phyloP scores from a whole-genome alignment of 2,329 filamentous ascomycete genomes.

The Endothia cerciana region DNA sequence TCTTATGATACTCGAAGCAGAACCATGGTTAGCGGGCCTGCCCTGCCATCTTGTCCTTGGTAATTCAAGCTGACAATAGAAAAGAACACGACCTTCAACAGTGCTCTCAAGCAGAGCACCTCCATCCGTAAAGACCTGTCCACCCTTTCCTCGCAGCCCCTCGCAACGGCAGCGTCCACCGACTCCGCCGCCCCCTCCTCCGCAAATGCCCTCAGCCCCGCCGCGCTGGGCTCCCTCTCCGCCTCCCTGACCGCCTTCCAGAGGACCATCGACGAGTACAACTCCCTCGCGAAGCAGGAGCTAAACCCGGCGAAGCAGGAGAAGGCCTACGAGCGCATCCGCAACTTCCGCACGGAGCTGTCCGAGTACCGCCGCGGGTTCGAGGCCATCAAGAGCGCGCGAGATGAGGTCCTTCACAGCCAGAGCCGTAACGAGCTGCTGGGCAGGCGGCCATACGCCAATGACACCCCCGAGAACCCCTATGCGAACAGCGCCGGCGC shows the following conservation, averaged over 20 bases:
- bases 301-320: constrained; percentile 89
- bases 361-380: constrained; percentile 78
- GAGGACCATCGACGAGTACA: constrained; percentile 92
- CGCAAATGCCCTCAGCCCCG: constrained; percentile 60
- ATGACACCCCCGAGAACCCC: constrained; percentile 83
- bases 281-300: constrained; percentile 81
- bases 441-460: constrained; percentile 82
- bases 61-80: constrained; percentile 4
- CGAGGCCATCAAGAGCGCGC: constrained; percentile 73
- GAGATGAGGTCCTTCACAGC: constrained; percentile 72
- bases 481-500: constrained; percentile 64
- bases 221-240: constrained; percentile 66
- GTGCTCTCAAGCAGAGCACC: constrained; percentile 82
- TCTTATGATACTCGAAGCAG: neutral
- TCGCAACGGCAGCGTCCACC: constrained; percentile 29
- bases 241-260: constrained; percentile 74
- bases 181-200: constrained; percentile 51
- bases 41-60: too few relatives aligned
- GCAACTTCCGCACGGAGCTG: constrained; percentile 83
- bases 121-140: constrained; percentile 78
- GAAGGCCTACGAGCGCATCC: constrained; percentile 83
- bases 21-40: constrained; percentile 13
- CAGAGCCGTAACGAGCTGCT: constrained; percentile 79
- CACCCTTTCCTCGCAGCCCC: constrained; percentile 55
- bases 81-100: constrained; percentile 85